Evolutionary conservation across 1,139 yeast species (phyloP), one percentile per base, ranked within the genome.

Genomic region (Nakaseomyces bracarensis): DNA sequence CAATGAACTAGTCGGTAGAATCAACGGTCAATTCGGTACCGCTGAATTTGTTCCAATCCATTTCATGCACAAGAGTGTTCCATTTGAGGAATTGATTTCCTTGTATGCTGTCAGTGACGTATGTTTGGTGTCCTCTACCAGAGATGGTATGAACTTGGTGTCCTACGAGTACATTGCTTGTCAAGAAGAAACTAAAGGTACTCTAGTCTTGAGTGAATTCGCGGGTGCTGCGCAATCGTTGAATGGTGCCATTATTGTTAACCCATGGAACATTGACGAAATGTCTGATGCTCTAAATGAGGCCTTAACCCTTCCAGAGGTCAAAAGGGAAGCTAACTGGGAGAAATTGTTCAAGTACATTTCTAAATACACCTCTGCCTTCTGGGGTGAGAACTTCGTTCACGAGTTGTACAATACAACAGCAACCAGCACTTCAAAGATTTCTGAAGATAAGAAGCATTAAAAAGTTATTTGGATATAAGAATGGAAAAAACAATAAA

Each of bases 181-280:
- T 59, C 99, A 91, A 63, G 77, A 83, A 52, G 80, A 80, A 39
- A 79, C 79, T 46, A 82, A 86, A 50, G 99, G 99, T 7, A 78
- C 86, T 3, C 70, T 91, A 52, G 82, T 91, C 39, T 66, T 91
- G 47, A 81, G 94, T 38, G 99, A 91, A 64, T 91, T 91, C 67
- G 94, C 98, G 0, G 99, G 99, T 38, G 98, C 98, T n/a, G 97
- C 98, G 0, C 99, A 91, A 65, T 82, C 94, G 1, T 69, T 91
- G 49, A 91, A 91, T 58, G 98, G 99, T 20, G 87, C 96, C 1
- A 64, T 91, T 18, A 79, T 91, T 47, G 95, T 91, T 25, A 91
- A 91, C 58, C 99, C 99, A 3, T 91, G 99, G 99, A 91, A 89
- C 62, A 89, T 91, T 14, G 98, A 93, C 54, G 98, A 93, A 54